These are phyloP conservation scores for Sporothrix inflata DNA, from an alignment of 2,329 filamentous ascomycete species.

Conservation along the genomic window DNA sequence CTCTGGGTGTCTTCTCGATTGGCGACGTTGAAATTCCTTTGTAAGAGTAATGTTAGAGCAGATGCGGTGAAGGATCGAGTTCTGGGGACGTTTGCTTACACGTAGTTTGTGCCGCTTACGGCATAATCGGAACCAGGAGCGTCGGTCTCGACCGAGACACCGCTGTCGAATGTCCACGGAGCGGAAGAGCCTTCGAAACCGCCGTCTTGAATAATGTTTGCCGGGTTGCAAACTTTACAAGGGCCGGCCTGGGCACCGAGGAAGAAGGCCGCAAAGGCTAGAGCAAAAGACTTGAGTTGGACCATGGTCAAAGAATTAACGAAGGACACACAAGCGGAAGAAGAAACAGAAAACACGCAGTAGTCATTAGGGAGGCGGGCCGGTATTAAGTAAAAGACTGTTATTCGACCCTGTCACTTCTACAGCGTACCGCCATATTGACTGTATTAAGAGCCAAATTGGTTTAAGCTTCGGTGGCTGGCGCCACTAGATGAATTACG, in stretches of 20 bases:
- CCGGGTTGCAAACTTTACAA: background rate
- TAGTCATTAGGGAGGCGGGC: background rate
- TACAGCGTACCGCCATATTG: background rate
- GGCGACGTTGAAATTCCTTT: background rate
- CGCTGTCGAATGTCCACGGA: background rate
- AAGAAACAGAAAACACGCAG: background rate
- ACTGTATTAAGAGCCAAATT: background rate
- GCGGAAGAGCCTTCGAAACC: background rate
- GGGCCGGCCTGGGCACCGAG: background rate
- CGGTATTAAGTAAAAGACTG: background rate
- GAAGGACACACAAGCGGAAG: background rate
- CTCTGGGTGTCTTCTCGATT: background rate
- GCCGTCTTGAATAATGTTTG: background rate
- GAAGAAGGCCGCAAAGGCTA: background rate
- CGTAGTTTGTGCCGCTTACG: constrained; percentile 1
- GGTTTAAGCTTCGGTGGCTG: background rate
- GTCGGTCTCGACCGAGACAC: background rate
- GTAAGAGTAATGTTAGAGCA: background rate
- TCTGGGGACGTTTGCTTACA: background rate
- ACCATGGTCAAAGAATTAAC: background rate
- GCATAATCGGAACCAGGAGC: background rate
- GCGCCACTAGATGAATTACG: background rate
- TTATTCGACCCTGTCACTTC: background rate
- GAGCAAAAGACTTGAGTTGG: background rate
- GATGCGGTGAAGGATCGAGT: background rate